These are phyloP conservation scores for Paracorniculantispora psalliotae DNA, from an alignment of 2,329 filamentous ascomycete genomes.

Conservation along the genomic window DNA sequence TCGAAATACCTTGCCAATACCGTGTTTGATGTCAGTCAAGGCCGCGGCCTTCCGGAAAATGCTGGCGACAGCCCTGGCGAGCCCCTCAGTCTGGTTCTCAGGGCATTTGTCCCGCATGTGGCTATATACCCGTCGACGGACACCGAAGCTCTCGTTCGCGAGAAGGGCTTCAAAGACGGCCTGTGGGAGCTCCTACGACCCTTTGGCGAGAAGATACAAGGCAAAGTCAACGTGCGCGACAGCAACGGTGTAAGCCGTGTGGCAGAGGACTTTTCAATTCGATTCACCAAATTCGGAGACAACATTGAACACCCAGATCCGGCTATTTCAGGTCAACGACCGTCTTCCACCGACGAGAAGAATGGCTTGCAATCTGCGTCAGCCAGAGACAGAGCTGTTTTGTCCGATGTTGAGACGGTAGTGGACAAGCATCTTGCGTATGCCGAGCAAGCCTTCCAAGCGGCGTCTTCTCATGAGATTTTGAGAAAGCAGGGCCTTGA, in stretches of 20 bases:
- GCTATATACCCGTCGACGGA: conserved; percentile 83
- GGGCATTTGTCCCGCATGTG: conserved; percentile 84
- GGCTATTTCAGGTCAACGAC: conserved; percentile 23
- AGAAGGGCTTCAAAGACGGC: conserved; percentile 80
- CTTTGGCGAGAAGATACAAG: conserved; percentile 82
- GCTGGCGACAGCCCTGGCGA: conserved; percentile 45
- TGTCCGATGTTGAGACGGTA: conserved; percentile 71
- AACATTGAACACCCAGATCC: conserved; percentile 49
- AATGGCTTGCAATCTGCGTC: conserved; percentile 24
- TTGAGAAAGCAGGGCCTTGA: conserved; percentile 39
- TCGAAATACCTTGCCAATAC: conserved; percentile 54
- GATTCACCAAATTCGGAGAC: conserved; percentile 70
- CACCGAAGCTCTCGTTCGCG: conserved; percentile 70
- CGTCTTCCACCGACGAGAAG: conserved; percentile 38
- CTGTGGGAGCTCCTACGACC: conserved; percentile 82
- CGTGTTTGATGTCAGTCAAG: conserved; percentile 46
- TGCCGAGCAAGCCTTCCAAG: conserved; percentile 57
- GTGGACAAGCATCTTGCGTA: conserved; percentile 75
- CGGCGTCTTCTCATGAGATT: conserved; percentile 30
- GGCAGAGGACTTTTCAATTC: conserved; percentile 86
- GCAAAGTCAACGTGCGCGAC: conserved; percentile 86
- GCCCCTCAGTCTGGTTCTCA: conserved; percentile 64
- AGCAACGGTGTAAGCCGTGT: conserved; percentile 77
- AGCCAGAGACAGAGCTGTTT: conserved; percentile 26
- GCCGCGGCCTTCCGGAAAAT: conserved; percentile 40